Conservation (phyloP, 306 rosid species). For the Clitoria ternatea region DNA sequence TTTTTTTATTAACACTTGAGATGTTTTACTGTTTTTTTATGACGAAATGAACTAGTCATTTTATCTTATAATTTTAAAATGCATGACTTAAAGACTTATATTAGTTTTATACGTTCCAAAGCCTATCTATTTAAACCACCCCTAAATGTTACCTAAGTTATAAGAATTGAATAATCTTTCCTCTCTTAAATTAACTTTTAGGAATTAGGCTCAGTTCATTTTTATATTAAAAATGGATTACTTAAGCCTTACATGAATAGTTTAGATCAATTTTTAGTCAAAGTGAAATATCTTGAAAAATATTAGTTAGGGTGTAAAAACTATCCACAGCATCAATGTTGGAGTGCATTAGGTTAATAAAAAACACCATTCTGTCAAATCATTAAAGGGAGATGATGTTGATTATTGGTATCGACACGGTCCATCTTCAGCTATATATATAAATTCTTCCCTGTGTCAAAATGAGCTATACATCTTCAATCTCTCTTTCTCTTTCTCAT, state of each 20-base stretch:
- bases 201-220: no score
- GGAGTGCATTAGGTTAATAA: not conserved
- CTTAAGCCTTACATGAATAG: no score
- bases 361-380: not conserved
- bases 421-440: not conserved
- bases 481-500: not conserved
- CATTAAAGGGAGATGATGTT: not conserved
- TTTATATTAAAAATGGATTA: no score
- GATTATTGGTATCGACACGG: not conserved
- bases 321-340: not conserved
- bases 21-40: not conserved
- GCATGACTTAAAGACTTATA: no score
- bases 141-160: no score
- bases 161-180: no score
- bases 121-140: no score
- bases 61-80: no score
- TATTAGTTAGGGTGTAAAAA: not conserved
- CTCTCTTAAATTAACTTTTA: no score
- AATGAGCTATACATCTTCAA: not conserved
- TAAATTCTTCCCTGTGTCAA: not conserved
- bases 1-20: not conserved
- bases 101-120: no score
- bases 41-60: not conserved
- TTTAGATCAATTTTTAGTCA: no score
- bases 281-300: not conserved